phyloP scores from a whole-genome alignment of 352 stramenopile genomes.

The Phytophthora agathidicida region DNA sequence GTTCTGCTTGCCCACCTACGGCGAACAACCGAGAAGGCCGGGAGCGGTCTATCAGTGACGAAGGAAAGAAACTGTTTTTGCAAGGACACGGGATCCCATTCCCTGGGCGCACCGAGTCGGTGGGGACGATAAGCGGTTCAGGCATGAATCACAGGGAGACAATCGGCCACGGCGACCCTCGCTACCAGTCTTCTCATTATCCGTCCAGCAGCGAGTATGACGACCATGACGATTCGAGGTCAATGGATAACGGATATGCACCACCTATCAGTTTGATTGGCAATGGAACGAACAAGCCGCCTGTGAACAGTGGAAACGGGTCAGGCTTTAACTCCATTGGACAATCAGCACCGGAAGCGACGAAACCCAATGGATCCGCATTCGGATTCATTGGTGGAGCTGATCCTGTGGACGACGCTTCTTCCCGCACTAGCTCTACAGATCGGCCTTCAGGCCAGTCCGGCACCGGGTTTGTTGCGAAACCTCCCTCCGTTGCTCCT shows the following conservation, averaged over 20 bases:
- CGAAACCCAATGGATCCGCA: constrained; percentile 49
- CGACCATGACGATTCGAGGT: constrained; percentile 58
- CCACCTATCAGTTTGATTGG: constrained; percentile 35
- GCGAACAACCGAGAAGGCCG: constrained; percentile 69
- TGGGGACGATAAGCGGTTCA: constrained; percentile 37
- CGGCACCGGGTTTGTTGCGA: constrained; percentile 35
- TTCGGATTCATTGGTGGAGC: constrained; percentile 80
- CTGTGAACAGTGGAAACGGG: constrained; percentile 20
- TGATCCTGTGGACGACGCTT: constrained; percentile 48
- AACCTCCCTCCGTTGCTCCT: constrained; percentile 38
- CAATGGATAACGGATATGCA: constrained; percentile 57
- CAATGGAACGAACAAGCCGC: constrained; percentile 31
- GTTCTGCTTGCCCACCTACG: constrained; percentile 62
- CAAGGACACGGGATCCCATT: constrained; percentile 48
- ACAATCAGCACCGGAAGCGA: constrained; percentile 16
- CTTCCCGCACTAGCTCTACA: constrained; percentile 48
- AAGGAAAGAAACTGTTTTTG: constrained; percentile 86
- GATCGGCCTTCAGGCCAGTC: constrained; percentile 52
- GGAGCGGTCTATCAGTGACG: constrained; percentile 81
- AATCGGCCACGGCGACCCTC: constrained; percentile 40
- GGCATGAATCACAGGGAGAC: constrained; percentile 33
- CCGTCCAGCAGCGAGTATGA: constrained; percentile 62
- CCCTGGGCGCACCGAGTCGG: constrained; percentile 31
- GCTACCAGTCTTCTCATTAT: constrained; percentile 53
- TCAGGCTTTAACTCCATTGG: constrained; percentile 45